Percentiles rank a stretch among this genome's conserved stretches.
Conservation (phyloP, 495 filamentous ascomycete species). For the Penicillium atrosanguineum region DNA sequence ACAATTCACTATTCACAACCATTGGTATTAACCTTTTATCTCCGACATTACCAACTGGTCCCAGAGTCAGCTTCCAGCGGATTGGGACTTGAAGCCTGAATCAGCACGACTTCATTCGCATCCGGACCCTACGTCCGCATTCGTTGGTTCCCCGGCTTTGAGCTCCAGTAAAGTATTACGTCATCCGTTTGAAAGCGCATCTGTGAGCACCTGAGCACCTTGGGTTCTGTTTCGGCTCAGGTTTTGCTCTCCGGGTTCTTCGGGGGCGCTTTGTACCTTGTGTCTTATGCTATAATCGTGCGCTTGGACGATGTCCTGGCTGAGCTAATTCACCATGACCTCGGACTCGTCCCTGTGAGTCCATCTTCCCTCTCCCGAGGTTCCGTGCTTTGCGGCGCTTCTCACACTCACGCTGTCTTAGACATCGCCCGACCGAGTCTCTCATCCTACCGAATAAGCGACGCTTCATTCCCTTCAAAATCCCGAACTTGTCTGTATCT, state of each 20-base stretch:
- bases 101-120: conserved; percentile 5
- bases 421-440: conserved; percentile 57
- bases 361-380: conserved; percentile 11
- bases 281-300: conserved; percentile 11
- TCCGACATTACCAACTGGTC: neutral
- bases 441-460: conserved; percentile 62
- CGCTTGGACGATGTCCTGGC: conserved; percentile 35
- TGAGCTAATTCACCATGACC: conserved; percentile 42
- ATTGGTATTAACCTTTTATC: neutral
- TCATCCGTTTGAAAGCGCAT: conserved; percentile 36
- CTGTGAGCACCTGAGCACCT: conserved; percentile 9
- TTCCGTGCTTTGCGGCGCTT: conserved; percentile 8
- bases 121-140: conserved; percentile 16
- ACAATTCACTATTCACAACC: neutral
- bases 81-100: conserved; percentile 9
- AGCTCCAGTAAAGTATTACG: conserved; percentile 38
- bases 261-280: conserved; percentile 13
- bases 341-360: conserved; percentile 43
- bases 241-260: neutral
- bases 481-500: conserved; percentile 66
- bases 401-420: conserved; percentile 26
- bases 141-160: conserved; percentile 33
- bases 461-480: conserved; percentile 71
- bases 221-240: neutral
- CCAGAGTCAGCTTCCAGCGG: neutral